Percentiles rank a stretch among this genome's conserved stretches.
Evolutionary conservation across 768 basidiomycete species (phyloP).

Genomic region (Pisolithus sp.): DNA sequence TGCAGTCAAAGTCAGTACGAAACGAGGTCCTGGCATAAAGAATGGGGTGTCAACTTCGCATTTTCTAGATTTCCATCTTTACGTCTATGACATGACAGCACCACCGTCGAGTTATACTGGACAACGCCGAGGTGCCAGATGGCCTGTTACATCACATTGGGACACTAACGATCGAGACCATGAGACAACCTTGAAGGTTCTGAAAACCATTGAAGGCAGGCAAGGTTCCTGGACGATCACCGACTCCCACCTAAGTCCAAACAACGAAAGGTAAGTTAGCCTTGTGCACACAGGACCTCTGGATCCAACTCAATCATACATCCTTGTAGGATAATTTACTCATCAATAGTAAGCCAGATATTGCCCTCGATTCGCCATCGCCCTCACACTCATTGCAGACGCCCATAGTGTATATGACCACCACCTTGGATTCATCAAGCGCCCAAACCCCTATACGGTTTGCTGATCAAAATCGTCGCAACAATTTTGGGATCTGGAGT

Average conservation of each 20-base stretch:
- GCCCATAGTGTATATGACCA: constrained; percentile 70
- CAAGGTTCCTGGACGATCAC: constrained; percentile 91
- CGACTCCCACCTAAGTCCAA: constrained; percentile 84
- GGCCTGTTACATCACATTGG: constrained; percentile 12
- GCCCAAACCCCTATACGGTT: constrained; percentile 60
- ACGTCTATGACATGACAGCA: constrained; percentile 76
- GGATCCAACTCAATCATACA: constrained; percentile 1
- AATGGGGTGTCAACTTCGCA: constrained; percentile 1
- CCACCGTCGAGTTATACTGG: constrained; percentile 28
- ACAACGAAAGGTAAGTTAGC: constrained; percentile 66
- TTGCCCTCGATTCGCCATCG: neutral
- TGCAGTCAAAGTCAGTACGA: constrained; percentile 66
- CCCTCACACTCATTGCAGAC: constrained; percentile 38
- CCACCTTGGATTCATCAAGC: constrained; percentile 54
- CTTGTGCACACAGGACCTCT: neutral
- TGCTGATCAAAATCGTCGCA: constrained; percentile 40
- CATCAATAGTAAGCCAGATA: constrained; percentile 61
- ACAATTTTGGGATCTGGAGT: constrained; percentile 78
- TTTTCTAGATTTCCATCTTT: constrained; percentile 73
- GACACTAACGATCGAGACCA: constrained; percentile 36
- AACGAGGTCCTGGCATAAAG: neutral
- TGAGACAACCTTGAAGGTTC: constrained; percentile 40
- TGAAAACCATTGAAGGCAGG: constrained; percentile 68
- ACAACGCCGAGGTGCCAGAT: constrained; percentile 7
- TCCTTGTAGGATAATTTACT: constrained; percentile 75